phyloP scores from a whole-genome alignment of 345 rosid species.

The Murraya koenigii region DNA sequence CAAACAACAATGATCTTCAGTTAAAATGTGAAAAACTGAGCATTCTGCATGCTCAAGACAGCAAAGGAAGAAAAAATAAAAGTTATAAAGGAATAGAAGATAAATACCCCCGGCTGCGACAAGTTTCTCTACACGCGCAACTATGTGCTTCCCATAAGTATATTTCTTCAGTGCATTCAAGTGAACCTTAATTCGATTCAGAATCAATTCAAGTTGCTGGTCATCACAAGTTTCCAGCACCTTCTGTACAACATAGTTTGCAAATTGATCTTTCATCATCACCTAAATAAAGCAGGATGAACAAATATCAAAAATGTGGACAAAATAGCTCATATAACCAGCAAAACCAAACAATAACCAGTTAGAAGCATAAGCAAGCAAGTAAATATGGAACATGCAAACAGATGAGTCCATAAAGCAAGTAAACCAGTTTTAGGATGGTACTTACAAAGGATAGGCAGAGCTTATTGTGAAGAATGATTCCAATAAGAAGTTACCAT shows the following conservation, averaged over 20 bases:
- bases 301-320: neutral
- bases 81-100: conserved; percentile 4
- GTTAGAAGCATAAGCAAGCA: neutral
- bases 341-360: neutral
- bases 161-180: conserved; percentile 86
- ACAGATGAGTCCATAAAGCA: neutral
- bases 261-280: conserved; percentile 99
- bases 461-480: neutral
- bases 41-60: neutral
- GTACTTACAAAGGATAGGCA: neutral
- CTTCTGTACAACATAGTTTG: conserved; percentile 97
- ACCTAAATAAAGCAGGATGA: conserved; percentile 43
- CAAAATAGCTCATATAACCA: neutral
- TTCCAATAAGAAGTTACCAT: neutral
- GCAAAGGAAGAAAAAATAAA: neutral
- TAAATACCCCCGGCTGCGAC: conserved; percentile 90
- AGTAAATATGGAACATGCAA: neutral
- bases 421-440: neutral
- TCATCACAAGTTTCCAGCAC: conserved; percentile 96
- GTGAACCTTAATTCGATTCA: conserved; percentile 84
- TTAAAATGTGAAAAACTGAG: neutral
- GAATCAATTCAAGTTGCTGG: conserved; percentile 79
- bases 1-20: neutral
- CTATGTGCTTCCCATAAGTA: conserved; percentile 96
- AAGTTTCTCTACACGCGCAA: conserved; percentile 94